Base-by-base conservation (phyloP, 352 stramenopile species). In the Phytophthora pluvialis region DNA sequence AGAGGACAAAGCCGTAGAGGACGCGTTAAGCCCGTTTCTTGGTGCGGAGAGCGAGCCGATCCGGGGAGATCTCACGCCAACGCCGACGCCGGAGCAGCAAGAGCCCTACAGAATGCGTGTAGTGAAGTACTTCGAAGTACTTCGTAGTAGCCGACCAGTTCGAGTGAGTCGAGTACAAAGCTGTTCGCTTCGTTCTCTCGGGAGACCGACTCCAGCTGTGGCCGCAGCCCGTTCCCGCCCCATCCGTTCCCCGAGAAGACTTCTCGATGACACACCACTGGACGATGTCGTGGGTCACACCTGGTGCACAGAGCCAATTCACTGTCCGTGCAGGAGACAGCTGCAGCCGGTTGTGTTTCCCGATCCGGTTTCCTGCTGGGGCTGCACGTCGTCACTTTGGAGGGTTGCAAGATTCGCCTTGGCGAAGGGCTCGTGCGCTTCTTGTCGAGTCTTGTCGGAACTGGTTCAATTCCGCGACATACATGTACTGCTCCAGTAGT, bases 221-320 rank as follows among this genome's bases (percentile, higher is more conserved):
- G 0, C 1, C 7, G 12, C 21, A 26, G 21, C 21, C 21, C 21
- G 21, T 21, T 2, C 21, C 28, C 26, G 12, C 15, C 45, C 60
- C 52, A 68, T 68, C 13, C 52, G 60, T 36, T 68, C 35, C 35
- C 43, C 16, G 13, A 54, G 51, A 61, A 68, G 51, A 16, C 46
- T 44, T 44, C 52, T 26, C 38, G 21, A 46, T 25, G 36, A 16
- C 47, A 52, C n/a, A n/a, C 21, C 21, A 21, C 21, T 21, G 21
- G 21, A 21, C 21, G 21, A 21, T 21, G 21, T 21, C 21, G 21
- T 21, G 21, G 21, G 21, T 21, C 44, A 32, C 44, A n/a, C 48
- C 44, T 29, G 26, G 16, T 44, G 10, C 15, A 35, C 43, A 53
- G 32, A 55, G 39, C 2, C 40, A 31, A 64, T 58, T 44, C 28